Base-by-base conservation (phyloP, 1,284 basidiomycete genomes). In the Leccinum variabile region DNA sequence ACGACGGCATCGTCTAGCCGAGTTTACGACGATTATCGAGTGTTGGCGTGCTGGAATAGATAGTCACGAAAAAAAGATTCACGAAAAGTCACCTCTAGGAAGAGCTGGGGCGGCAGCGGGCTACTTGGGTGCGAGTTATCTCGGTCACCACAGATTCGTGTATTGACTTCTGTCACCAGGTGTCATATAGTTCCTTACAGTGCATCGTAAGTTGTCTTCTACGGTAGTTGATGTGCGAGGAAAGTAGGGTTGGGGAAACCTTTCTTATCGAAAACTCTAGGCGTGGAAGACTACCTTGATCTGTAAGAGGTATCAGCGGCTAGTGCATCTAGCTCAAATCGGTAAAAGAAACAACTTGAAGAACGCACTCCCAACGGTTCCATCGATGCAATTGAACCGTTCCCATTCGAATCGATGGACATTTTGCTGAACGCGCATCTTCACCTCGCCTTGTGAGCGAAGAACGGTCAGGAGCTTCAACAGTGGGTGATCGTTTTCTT, bases 101-200 rank as follows among this genome's bases (percentile, higher is more conserved):
- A 28, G 37, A 16, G 81, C 6, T 89, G 88, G 88, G 86, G 86
- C 62, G 94, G 94, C 1, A 81, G 92, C 61, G 94, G 93, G 13
- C 80, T 91, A 71, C 78, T 96, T 32, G 94, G 94, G 92, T 91
- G 64, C 69, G 86, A 72, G 54, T 46, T n/a, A 37, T 35, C 65
- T 54, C 53, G 13, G 41, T 61, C 52, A 7, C 52, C 25, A 2
- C 18, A 56, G 5, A 3, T 33, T 39, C 16, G 28, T 54, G 62
- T 25, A 66, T 53, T 44, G 60, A 60, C 16, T 53, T 35, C 7
- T 28, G 37, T 60, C 32, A 14, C 28, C 60, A 90, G 88, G n/a
- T 92, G 90, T 70, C 89, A 92, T 73, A 88, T 92, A 58, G 80
- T 91, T 3, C 89, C 89, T 13, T 80, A 80, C n/a, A 28, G 41